Evolutionary conservation across 2,329 filamentous ascomycete genomes (phyloP).

Genomic region (Aspergillus quadrilineatus): DNA sequence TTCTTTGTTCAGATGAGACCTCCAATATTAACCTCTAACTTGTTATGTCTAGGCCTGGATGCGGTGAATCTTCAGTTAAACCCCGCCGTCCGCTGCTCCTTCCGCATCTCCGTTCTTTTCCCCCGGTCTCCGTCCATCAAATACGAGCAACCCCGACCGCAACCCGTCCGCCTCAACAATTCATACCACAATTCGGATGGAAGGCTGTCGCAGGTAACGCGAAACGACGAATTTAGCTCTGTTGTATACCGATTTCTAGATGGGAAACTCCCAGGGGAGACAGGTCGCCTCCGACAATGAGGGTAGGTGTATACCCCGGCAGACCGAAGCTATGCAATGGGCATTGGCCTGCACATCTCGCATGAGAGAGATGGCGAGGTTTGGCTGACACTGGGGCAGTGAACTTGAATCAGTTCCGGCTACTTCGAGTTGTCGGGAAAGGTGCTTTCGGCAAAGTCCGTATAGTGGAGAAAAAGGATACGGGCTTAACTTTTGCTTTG

Average conservation of each 20-base stretch:
- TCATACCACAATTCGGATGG: slow-evolving; percentile 14
- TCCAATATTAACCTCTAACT: slow-evolving; percentile 15
- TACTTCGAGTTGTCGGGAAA: slow-evolving; percentile 92
- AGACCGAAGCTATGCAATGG: background rate
- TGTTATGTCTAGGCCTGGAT: slow-evolving; percentile 16
- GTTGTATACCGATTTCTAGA: slow-evolving; percentile 43
- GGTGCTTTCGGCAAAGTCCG: slow-evolving; percentile 98
- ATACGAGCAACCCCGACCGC: background rate
- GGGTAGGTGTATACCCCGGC: slow-evolving; percentile 58
- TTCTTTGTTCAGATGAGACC: slow-evolving; percentile 14
- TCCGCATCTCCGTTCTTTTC: slow-evolving; percentile 2
- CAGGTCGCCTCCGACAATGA: slow-evolving; percentile 89
- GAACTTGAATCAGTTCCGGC: slow-evolving; percentile 94
- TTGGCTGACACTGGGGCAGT: slow-evolving; percentile 54
- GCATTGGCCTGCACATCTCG: background rate
- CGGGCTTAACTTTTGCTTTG: slow-evolving; percentile 85
- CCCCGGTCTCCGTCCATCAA: background rate
- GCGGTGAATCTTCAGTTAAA: slow-evolving; percentile 14
- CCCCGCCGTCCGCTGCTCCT: slow-evolving; percentile 1
- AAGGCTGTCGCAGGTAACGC: slow-evolving; percentile 27
- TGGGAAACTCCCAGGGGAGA: slow-evolving; percentile 96
- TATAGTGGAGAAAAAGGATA: slow-evolving; percentile 97
- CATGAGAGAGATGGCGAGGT: background rate
- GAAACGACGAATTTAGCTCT: slow-evolving; percentile 20
- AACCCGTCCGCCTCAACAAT: slow-evolving; percentile 1